Base-by-base conservation (phyloP, 208 protist genomes). In the Spongospora subterranea region DNA sequence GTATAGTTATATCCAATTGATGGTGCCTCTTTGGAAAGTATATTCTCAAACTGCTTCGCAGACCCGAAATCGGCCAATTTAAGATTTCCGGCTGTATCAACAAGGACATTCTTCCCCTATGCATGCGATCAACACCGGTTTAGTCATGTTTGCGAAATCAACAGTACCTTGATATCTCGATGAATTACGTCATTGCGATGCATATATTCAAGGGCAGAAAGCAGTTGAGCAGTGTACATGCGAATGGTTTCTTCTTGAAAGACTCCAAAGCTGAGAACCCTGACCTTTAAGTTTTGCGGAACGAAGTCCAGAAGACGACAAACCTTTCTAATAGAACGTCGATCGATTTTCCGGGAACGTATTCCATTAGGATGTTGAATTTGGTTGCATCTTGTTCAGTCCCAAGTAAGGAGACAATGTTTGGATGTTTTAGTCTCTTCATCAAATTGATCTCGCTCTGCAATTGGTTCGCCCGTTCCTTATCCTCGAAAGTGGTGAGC, bases 391-490 rank as follows among this genome's bases (percentile, higher is more conserved):
- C 90, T 77, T 90, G 88, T 90, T 95, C 92, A 39, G 91, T 90
- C 45, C 91, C 92, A n/a, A 93, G 91, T 41, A 94, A 88, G 77
- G 50, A 29, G 13, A 94, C 93, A 45, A 94, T 94, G 90, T 94
- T 94, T 20, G 88, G 91, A 82, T 94, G 93, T 0, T 82, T 43
- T 6, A 94, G 82, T 6, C 0, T 82, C 46, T 92, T 76, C 77
- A 94, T 77, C 11, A 71, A n/a, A 45, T 29, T n/a, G 17, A 94
- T 88, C 71, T 94, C 93, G 39, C 77, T 89, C 77, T 94, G 65
- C 29, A 94, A 17, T 39, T 90, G 88, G 40, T 89, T 43, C 35
- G 71, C 89, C 45, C 88, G 64, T 82, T 91, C 11, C 1, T 88
- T 45, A n/a, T 82, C 77, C 66, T 91, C 90, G 17, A 90, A 29